Conservation (phyloP, 495 filamentous ascomycete genomes). For the Extremus antarcticus region DNA sequence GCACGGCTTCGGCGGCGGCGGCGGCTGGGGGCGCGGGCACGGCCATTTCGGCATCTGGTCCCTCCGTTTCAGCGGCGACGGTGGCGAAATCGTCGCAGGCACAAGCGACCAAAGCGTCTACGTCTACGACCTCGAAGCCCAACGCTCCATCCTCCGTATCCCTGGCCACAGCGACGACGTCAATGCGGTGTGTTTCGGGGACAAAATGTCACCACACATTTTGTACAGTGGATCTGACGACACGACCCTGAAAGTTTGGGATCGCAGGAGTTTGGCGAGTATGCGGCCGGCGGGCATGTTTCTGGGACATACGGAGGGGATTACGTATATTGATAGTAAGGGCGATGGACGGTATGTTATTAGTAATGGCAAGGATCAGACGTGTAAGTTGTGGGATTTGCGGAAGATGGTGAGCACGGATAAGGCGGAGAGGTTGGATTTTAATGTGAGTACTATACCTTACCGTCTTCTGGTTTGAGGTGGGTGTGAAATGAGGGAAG, state of each 20-base stretch:
- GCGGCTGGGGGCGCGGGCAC: conserved; percentile 13
- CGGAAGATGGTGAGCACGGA: conserved; percentile 66
- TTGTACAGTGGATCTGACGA: conserved; percentile 96
- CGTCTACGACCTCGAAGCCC: conserved; percentile 86
- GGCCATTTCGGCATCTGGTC: conserved; percentile 58
- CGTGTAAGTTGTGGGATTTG: conserved; percentile 96
- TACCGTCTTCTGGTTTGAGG: too few species aligned
- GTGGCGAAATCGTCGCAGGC: conserved; percentile 80
- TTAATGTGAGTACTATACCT: conserved; percentile 23
- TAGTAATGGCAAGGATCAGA: conserved; percentile 91
- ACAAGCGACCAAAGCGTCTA: conserved; percentile 68
- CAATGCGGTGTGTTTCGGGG: conserved; percentile 94
- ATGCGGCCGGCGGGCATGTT: conserved; percentile 83
- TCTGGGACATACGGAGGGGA: conserved; percentile 82
- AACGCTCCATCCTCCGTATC: conserved; percentile 60
- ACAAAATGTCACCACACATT: conserved; percentile 80
- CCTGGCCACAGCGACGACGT: conserved; percentile 77
- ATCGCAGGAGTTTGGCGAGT: conserved; percentile 80
- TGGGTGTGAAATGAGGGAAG: too few species aligned
- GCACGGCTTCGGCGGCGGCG: conserved; percentile 23
- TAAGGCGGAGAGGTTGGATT: conserved; percentile 45
- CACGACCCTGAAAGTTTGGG: conserved; percentile 91
- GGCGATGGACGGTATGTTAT: conserved; percentile 91
- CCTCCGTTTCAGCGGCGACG: conserved; percentile 85
- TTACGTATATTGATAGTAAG: conserved; percentile 95